Evolutionary conservation across 2,329 filamentous ascomycete species (phyloP).

Genomic region (Drechslerella coelobrocha): DNA sequence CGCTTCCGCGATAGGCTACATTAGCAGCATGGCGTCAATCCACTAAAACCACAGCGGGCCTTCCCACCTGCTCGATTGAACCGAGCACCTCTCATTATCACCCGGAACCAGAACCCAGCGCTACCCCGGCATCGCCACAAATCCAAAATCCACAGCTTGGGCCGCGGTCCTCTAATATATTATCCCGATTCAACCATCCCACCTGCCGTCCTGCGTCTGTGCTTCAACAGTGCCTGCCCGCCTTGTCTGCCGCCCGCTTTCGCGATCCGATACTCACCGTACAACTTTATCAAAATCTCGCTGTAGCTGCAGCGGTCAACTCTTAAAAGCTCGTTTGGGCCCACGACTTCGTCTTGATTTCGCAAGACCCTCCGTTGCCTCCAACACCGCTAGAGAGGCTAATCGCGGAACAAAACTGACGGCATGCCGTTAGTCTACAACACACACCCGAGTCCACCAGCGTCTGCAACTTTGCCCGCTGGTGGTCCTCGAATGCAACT

Average conservation of each 20-base stretch:
- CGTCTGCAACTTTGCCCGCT: constrained; percentile 17
- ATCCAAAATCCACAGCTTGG: constrained; percentile 3
- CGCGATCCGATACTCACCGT: constrained; percentile 10
- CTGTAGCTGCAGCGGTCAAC: not conserved
- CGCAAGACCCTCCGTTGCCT: constrained; percentile 20
- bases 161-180: not conserved
- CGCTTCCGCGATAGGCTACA: constrained; percentile 25
- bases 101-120: constrained; percentile 23
- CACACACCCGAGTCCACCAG: constrained; percentile 47
- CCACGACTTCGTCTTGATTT: constrained; percentile 13
- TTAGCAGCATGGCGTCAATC: constrained; percentile 25
- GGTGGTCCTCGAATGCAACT: constrained; percentile 40
- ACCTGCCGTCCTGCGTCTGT: constrained; percentile 6
- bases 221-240: not conserved
- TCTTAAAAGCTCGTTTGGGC: constrained; percentile 19
- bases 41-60: constrained; percentile 18
- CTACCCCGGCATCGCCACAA: constrained; percentile 2
- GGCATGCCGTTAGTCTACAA: constrained; percentile 51
- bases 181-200: constrained; percentile 7
- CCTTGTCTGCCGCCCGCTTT: constrained; percentile 8
- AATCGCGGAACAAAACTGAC: constrained; percentile 49
- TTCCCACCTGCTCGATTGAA: constrained; percentile 29
- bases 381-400: constrained; percentile 49
- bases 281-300: constrained; percentile 3
- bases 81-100: not conserved